These are phyloP conservation scores for Rutidosis leptorrhynchoides DNA, from an alignment of 129 eudicot species.

Conservation along the genomic window DNA sequence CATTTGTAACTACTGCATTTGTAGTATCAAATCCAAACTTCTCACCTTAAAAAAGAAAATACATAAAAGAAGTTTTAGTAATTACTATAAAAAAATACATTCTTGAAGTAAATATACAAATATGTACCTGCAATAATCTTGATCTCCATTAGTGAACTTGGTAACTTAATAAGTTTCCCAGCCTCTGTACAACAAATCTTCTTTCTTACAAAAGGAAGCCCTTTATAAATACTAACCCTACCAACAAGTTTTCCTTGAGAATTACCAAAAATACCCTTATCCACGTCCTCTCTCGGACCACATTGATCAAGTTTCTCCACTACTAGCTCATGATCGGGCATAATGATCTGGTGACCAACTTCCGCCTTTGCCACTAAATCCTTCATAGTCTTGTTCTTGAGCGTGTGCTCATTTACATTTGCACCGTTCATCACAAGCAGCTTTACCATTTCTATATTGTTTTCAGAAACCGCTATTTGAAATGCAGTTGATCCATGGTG, in stretches of 20 bases:
- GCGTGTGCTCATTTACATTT: slow-evolving; percentile 37
- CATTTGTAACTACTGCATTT: slow-evolving; percentile 59
- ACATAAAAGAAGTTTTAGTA: background rate
- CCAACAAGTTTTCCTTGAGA: slow-evolving; percentile 26
- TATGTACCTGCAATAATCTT: slow-evolving; percentile 72
- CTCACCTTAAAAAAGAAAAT: slow-evolving; percentile 40
- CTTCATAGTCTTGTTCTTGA: slow-evolving; percentile 36
- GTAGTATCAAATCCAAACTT: slow-evolving; percentile 75
- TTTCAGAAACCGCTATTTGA: slow-evolving; percentile 57
- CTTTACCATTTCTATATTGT: slow-evolving; percentile 53
- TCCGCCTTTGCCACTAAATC: slow-evolving; percentile 61
- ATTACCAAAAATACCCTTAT: slow-evolving; percentile 28
- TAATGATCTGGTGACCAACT: slow-evolving; percentile 56
- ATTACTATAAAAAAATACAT: background rate
- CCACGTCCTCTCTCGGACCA: slow-evolving; percentile 21
- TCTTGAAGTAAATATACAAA: slow-evolving; percentile 3
- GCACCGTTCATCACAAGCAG: slow-evolving; percentile 74
- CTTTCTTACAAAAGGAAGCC: slow-evolving; percentile 68
- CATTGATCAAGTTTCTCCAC: slow-evolving; percentile 2
- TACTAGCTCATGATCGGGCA: slow-evolving; percentile 40
- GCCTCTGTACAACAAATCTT: slow-evolving; percentile 48
- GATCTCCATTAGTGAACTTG: slow-evolving; percentile 64
- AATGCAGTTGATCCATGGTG: slow-evolving; percentile 65
- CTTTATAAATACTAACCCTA: slow-evolving; percentile 74
- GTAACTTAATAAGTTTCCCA: slow-evolving; percentile 72